Evolutionary conservation across 345 rosid genomes (phyloP), one percentile per base, ranked within the genome.

Genomic region (Heritiera littoralis): DNA sequence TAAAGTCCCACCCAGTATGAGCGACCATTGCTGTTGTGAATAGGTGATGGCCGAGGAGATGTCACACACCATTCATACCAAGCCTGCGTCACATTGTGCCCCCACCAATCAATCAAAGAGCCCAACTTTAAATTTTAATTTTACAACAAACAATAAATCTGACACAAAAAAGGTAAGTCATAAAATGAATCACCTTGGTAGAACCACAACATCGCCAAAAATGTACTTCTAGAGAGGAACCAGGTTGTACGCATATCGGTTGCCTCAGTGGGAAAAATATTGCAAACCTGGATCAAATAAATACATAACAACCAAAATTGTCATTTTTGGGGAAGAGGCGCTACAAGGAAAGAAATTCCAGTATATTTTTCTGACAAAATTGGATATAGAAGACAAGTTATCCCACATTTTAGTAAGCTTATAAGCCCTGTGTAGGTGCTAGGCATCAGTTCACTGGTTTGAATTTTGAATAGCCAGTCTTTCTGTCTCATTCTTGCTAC

Each of bases 1-100:
- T 92, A 96, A 38, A 94, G 95, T 43, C 99, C 99, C 17, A 94
- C 98, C 99, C 98, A 92, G 49, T 94, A 92, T 3, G 99, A 96
- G 55, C 98, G 98, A 17, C 98, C 99, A 72, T 90, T 94, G 89
- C 88, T 87, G 90, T 96, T 96, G 88, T 94, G 99, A 63, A 94
- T 68, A 12, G 98, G 89, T 17, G 92, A 86, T 40, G 87, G 85
- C 60, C 68, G 32, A 9, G 98, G 98, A 56, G 94, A 88, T 40
- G 91, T 72, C 71, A 92, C 95, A 40, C 93, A 88, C 99, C 99
- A 96, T 79, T 96, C 98, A 51, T 96, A 94, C 98, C 99, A 96
- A 74, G 94, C 99, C 99, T 96, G 83, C 71, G 83, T 30, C 72
- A 64, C 32, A 79, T 59, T 12, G 11, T 7, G 7, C 40, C 49